Base-by-base conservation (phyloP, 176 grass and related monocot genomes). In the Themeda triandra region DNA sequence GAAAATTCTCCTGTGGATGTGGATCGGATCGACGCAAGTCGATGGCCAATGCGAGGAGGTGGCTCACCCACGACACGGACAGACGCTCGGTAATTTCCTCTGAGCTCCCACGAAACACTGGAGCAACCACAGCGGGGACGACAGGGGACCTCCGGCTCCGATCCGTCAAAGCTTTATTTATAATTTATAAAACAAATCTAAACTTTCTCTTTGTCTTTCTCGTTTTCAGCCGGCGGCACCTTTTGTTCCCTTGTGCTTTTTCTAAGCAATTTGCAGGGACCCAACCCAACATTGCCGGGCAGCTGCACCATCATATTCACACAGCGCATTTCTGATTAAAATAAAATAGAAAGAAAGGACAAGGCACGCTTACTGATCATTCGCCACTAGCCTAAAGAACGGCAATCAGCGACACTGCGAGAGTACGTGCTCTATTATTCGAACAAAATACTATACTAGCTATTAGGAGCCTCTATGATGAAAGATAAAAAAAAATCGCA, bases 191-290 rank as follows among this genome's bases (percentile, higher is more conserved):
- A 27, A 63, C 4, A 63, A 63, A 63, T 14, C 5, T 19, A 0
- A 44, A 19, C 24, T 42, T 18, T 23, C 35, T 5, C n/a, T 9
- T 76, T 78, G 29, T 82, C 24, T 31, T 77, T 71, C 14, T 31
- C 28, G 25, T 69, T 85, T 81, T 17, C 72, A 53, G 63, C 79
- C 79, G 79, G 49, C 31, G 79, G 37, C 40, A 35, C 13, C 27
- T 65, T 51, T 71, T 48, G 19, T 79, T 17, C 28, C 25, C 51
- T 73, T 17, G 63, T 35, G 8, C 30, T 66, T 35, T 23, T 49
- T 66, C 6, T 6, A 33, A 75, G 27, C 35, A 74, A 89, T 53
- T 8, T 45, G 25, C 66, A n/a, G 18, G 4, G 39, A 30, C 33
- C n/a, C n/a, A 5, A 35, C 36, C 69, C 48, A 58, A 32, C 13